phyloP scores from a whole-genome alignment of 192 early-diverging fungal species.

The Obelidium mucronatum region DNA sequence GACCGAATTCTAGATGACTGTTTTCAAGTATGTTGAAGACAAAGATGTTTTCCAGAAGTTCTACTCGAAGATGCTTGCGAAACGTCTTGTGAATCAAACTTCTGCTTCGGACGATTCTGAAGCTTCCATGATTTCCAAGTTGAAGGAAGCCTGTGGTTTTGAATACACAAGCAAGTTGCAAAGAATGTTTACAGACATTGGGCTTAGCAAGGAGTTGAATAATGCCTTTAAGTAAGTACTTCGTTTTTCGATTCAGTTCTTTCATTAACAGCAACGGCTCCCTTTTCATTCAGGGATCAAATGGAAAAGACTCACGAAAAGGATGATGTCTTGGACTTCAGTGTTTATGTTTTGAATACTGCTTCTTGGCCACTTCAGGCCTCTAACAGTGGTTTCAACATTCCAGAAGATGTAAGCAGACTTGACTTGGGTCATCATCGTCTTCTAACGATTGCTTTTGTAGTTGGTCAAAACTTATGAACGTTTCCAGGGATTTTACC shows the following conservation, averaged over 20 bases:
- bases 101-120: conserved; percentile 94
- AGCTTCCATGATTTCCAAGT: conserved; percentile 91
- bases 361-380: conserved; percentile 90
- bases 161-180: conserved; percentile 95
- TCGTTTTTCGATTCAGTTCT: neutral
- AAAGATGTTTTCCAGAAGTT: conserved; percentile 99
- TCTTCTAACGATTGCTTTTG: too few relatives aligned
- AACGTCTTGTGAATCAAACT: conserved; percentile 87
- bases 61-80: conserved; percentile 92
- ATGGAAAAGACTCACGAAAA: conserved; percentile 54
- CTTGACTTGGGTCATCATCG: too few relatives aligned
- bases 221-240: conserved; percentile 76
- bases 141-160: conserved; percentile 88
- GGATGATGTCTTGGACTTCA: conserved; percentile 72
- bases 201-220: conserved; percentile 88
- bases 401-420: conserved; percentile 83
- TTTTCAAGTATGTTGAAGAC: conserved; percentile 97
- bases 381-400: conserved; percentile 78
- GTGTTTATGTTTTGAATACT: conserved; percentile 85
- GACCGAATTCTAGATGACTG: conserved; percentile 86
- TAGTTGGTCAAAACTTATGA: conserved; percentile 85
- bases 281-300: conserved; percentile 43
- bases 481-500: conserved; percentile 86
- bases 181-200: conserved; percentile 96
- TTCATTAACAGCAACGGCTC: too few relatives aligned